A percentile compares a stretch with the other conserved stretches of the same genome.
Evolutionary conservation across 306 rosid genomes (phyloP).

Genomic region (Cercis canadensis): DNA sequence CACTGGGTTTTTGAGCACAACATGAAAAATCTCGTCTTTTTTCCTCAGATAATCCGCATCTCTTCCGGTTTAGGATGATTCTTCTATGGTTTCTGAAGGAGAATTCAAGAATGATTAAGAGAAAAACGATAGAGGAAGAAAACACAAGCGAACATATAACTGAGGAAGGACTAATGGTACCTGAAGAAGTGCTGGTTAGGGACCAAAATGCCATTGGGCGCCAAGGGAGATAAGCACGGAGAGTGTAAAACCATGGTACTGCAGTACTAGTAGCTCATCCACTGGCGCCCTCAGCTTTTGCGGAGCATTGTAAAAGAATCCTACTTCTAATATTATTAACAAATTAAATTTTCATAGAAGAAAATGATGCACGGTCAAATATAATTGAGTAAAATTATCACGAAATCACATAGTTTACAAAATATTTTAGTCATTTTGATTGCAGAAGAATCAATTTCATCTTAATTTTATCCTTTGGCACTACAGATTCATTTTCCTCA

Average conservation of each 20-base stretch:
- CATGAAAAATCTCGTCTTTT: constrained; percentile 31
- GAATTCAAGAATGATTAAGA: constrained; percentile 2
- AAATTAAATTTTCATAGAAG: too few relatives aligned
- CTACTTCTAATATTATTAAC: too few relatives aligned
- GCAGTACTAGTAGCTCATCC: neutral
- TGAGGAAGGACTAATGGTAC: constrained; percentile 32
- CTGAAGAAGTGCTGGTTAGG: constrained; percentile 52
- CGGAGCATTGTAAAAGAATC: too few relatives aligned
- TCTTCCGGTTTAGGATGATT: constrained; percentile 40
- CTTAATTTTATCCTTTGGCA: too few relatives aligned
- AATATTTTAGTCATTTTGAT: too few relatives aligned
- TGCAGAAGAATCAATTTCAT: too few relatives aligned
- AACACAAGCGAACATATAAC: neutral
- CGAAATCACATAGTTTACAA: too few relatives aligned
- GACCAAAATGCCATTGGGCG: constrained; percentile 42
- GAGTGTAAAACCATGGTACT: constrained; percentile 61
- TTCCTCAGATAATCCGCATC: constrained; percentile 34
- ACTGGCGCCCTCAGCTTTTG: too few relatives aligned
- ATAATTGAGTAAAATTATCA: too few relatives aligned
- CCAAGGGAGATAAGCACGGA: constrained; percentile 49
- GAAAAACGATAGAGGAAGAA: neutral
- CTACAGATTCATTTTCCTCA: too few relatives aligned
- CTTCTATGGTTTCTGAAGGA: constrained; percentile 45
- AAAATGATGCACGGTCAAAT: too few relatives aligned
- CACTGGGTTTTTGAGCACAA: constrained; percentile 50